Conservation (phyloP, 192 early-diverging fungal species). For the Coemansia sp. region DNA sequence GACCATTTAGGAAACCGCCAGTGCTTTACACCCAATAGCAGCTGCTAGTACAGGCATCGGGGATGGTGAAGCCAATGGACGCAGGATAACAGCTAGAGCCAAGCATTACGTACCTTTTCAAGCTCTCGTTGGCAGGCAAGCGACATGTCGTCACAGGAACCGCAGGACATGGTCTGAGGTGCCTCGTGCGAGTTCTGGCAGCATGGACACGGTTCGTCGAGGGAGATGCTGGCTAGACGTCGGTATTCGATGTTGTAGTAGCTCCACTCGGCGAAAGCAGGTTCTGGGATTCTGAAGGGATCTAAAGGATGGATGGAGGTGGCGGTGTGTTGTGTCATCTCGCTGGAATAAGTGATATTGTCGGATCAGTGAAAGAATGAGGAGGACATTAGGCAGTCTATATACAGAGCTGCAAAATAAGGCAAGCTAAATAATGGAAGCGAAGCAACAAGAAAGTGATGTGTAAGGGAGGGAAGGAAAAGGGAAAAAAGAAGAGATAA, state of each 20-base stretch:
- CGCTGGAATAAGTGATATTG: not conserved
- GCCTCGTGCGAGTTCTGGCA: not conserved
- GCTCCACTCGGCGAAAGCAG: slow-evolving; percentile 47
- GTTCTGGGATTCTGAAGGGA: slow-evolving; percentile 29
- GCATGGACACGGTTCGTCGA: slow-evolving; percentile 16
- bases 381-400: not conserved
- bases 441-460: not conserved
- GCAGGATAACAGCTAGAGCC: not conserved
- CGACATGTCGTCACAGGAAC: slow-evolving; percentile 24
- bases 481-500: not conserved
- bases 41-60: too few species aligned
- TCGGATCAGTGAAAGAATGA: not conserved
- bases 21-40: too few species aligned
- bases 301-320: slow-evolving; percentile 2
- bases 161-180: not conserved
- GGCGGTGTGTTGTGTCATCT: slow-evolving; percentile 1
- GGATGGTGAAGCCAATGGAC: too few species aligned
- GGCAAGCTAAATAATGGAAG: not conserved
- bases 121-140: slow-evolving; percentile 25
- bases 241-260: slow-evolving; percentile 44
- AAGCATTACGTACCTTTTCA: slow-evolving; percentile 34
- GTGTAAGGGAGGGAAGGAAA: not conserved
- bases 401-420: slow-evolving; percentile 3
- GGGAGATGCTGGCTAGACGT: slow-evolving; percentile 16
- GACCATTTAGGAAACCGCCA: too few species aligned